A percentile compares a stretch with the other conserved stretches of the same genome.
Evolutionary conservation across 2,329 filamentous ascomycete genomes (phyloP).

Genomic region (Ceratocystis eucalypticola): DNA sequence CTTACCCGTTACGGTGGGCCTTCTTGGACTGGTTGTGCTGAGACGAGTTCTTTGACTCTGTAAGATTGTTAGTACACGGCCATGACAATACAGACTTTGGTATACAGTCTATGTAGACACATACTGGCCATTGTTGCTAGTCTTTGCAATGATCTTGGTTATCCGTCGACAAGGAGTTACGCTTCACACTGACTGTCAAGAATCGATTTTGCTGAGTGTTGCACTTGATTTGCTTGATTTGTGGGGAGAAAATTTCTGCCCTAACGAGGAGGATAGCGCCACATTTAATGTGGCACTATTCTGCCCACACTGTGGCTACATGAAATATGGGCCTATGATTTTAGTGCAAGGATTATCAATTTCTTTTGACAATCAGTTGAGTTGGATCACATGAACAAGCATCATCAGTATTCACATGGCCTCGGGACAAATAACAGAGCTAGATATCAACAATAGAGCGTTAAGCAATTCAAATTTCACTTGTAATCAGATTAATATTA

Average conservation of each 20-base stretch:
- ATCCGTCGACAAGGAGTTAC: slow-evolving; percentile 22
- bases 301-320: background rate
- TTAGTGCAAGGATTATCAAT: background rate
- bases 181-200: slow-evolving; percentile 23
- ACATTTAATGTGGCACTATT: background rate
- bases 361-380: background rate
- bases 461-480: background rate
- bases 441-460: too few relatives aligned
- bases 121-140: slow-evolving; percentile 32
- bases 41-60: slow-evolving; percentile 99
- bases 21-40: slow-evolving; percentile 98
- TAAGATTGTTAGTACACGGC: slow-evolving; percentile 16
- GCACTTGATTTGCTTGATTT: slow-evolving; percentile 9
- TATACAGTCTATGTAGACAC: slow-evolving; percentile 21
- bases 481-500: background rate
- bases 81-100: background rate
- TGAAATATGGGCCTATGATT: background rate
- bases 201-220: slow-evolving; percentile 23
- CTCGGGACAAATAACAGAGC: too few relatives aligned
- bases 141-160: slow-evolving; percentile 21
- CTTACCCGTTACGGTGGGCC: slow-evolving; percentile 94
- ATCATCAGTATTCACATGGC: background rate
- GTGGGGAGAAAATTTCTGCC: slow-evolving; percentile 21
- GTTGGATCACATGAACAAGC: background rate
- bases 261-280: slow-evolving; percentile 20